Evolutionary conservation across 768 basidiomycete genomes (phyloP).

Genomic region (Tephrocybe sp.): DNA sequence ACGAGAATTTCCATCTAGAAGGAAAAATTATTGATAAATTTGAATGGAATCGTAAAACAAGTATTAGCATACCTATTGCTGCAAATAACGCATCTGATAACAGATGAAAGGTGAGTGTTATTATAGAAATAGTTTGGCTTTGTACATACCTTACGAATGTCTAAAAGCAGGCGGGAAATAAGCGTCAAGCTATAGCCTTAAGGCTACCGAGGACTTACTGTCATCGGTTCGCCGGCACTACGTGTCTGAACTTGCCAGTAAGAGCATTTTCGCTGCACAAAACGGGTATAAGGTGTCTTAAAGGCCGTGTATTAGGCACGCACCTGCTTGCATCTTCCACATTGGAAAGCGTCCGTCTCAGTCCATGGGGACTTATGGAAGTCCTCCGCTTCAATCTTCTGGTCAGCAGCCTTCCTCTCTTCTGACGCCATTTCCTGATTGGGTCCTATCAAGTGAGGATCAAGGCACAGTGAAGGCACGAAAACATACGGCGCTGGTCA

Average conservation of each 20-base stretch:
- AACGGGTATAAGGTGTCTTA: neutral
- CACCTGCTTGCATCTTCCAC: slow-evolving; percentile 89
- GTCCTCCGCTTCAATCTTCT: slow-evolving; percentile 81
- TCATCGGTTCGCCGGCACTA: slow-evolving; percentile 99
- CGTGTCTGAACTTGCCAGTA: slow-evolving; percentile 97
- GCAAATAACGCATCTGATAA: slow-evolving; percentile 20
- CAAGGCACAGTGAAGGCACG: neutral
- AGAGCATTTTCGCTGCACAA: slow-evolving; percentile 72
- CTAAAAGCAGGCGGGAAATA: slow-evolving; percentile 32
- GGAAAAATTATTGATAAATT: neutral
- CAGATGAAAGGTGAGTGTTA: slow-evolving; percentile 4
- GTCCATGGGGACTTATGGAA: slow-evolving; percentile 90
- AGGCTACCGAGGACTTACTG: slow-evolving; percentile 48
- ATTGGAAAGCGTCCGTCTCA: slow-evolving; percentile 98
- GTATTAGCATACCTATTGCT: slow-evolving; percentile 30
- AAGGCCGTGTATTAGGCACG: slow-evolving; percentile 13
- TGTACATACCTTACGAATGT: slow-evolving; percentile 84
- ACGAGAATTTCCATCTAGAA: slow-evolving; percentile 43
- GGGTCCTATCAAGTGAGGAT: neutral
- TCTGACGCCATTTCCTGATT: slow-evolving; percentile 93
- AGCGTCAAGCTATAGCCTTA: neutral
- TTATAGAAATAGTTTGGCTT: neutral
- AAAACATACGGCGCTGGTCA: slow-evolving; percentile 73
- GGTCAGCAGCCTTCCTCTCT: slow-evolving; percentile 82
- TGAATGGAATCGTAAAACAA: neutral